phyloP scores from a whole-genome alignment of 495 filamentous ascomycete genomes.

The Penicillium crystallinum region DNA sequence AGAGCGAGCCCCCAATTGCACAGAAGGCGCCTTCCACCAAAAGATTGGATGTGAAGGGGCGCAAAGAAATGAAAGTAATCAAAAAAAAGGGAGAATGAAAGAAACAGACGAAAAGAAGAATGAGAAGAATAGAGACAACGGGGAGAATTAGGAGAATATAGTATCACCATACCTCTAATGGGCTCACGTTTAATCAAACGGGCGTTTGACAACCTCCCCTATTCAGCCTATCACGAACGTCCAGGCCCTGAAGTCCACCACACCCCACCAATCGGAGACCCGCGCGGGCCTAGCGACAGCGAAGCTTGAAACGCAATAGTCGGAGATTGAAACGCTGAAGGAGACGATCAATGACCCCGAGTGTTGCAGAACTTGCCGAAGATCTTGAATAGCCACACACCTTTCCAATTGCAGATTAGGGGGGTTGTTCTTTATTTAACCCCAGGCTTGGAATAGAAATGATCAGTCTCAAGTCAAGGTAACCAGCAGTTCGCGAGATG shows the following conservation, averaged over 20 bases:
- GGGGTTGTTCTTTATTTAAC: no score
- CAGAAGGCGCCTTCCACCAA: not conserved
- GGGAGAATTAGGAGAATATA: not conserved
- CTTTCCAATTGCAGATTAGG: not conserved
- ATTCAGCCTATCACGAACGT: constrained; percentile 16
- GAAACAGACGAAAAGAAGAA: constrained; percentile 2
- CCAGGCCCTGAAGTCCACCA: constrained; percentile 10
- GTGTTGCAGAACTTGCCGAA: constrained; percentile 19
- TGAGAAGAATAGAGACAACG: not conserved
- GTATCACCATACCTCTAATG: not conserved
- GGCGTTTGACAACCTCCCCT: constrained; percentile 2
- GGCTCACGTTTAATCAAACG: not conserved
- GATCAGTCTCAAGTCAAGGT: no score
- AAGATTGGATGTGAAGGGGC: not conserved
- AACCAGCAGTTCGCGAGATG: not conserved
- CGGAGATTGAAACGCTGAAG: constrained; percentile 30
- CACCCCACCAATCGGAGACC: constrained; percentile 24
- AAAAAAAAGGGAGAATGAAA: constrained; percentile 6
- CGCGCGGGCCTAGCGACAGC: constrained; percentile 6
- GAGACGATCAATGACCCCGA: constrained; percentile 13
- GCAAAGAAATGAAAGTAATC: not conserved
- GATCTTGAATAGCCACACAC: not conserved
- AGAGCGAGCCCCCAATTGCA: not conserved
- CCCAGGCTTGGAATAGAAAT: no score
- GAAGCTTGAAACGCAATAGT: constrained; percentile 31